phyloP scores from a whole-genome alignment of 2,329 filamentous ascomycete genomes.

The Nannizziopsis barbatae region DNA sequence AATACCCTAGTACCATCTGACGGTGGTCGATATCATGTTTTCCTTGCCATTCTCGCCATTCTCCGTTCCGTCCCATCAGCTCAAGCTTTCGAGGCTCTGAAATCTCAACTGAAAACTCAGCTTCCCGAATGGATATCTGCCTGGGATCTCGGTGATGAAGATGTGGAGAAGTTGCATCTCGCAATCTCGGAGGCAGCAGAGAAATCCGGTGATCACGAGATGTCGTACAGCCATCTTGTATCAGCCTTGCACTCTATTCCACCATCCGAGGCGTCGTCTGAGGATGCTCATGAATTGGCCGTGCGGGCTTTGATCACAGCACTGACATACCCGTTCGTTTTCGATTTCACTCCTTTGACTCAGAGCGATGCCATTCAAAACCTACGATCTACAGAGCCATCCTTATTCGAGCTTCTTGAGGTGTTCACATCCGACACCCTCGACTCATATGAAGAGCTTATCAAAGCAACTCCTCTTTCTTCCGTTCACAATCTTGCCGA shows the following conservation, averaged over 20 bases:
- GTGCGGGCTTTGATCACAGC: constrained; percentile 55
- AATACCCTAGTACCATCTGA: constrained; percentile 73
- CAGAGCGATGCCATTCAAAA: constrained; percentile 69
- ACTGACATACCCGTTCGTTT: constrained; percentile 55
- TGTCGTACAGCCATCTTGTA: constrained; percentile 60
- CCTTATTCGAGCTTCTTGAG: constrained; percentile 84
- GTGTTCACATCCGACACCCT: constrained; percentile 90
- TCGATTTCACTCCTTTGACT: constrained; percentile 62
- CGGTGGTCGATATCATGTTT: constrained; percentile 77
- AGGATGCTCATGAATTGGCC: constrained; percentile 48
- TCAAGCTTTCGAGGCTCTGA: constrained; percentile 69
- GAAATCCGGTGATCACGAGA: constrained; percentile 65
- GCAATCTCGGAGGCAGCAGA: constrained; percentile 70
- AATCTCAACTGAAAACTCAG: constrained; percentile 64
- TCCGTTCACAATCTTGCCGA: constrained; percentile 74
- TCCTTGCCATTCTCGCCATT: constrained; percentile 77
- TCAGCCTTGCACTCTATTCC: constrained; percentile 70
- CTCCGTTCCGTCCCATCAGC: constrained; percentile 60
- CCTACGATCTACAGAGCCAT: constrained; percentile 69
- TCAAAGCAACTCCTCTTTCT: constrained; percentile 45
- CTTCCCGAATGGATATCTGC: constrained; percentile 69
- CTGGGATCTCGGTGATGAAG: constrained; percentile 74
- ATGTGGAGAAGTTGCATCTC: constrained; percentile 73
- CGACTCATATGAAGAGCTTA: constrained; percentile 92
- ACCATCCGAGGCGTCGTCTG: constrained; percentile 42